phyloP scores from a whole-genome alignment of 768 basidiomycete species.

The Naganishia kalamii region DNA sequence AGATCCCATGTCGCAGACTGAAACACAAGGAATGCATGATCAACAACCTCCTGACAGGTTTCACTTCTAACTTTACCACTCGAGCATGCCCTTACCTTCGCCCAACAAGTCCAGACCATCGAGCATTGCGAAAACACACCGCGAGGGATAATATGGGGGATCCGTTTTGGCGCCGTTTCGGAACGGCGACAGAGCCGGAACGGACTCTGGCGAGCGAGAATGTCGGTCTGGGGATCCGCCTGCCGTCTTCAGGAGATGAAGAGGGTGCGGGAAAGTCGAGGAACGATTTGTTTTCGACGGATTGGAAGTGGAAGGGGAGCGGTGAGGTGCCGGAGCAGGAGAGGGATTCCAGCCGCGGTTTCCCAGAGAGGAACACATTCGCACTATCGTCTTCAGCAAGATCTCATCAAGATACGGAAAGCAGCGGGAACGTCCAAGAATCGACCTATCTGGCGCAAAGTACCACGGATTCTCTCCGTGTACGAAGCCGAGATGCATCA shows the following conservation, averaged over 20 bases:
- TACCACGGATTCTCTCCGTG: not conserved
- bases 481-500: not conserved
- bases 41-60: no score
- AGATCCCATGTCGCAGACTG: no score
- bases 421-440: not conserved
- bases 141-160: constrained; percentile 7
- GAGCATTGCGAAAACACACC: not conserved
- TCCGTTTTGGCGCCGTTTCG: constrained; percentile 11
- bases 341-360: not conserved
- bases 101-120: not conserved
- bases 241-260: not conserved
- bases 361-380: not conserved
- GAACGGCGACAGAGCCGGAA: not conserved
- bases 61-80: no score
- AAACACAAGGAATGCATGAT: no score
- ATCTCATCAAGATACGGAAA: no score
- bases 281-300: constrained; percentile 15
- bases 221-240: not conserved
- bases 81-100: not conserved
- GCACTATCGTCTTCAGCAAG: not conserved
- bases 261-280: not conserved
- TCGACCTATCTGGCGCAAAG: not conserved
- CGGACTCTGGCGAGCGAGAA: not conserved
- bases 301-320: constrained; percentile 18
- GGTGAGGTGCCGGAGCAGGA: not conserved